A percentile compares a stretch with the other conserved stretches of the same genome.
Conservation (phyloP, 345 rosid species). For the Citrus maxima region DNA sequence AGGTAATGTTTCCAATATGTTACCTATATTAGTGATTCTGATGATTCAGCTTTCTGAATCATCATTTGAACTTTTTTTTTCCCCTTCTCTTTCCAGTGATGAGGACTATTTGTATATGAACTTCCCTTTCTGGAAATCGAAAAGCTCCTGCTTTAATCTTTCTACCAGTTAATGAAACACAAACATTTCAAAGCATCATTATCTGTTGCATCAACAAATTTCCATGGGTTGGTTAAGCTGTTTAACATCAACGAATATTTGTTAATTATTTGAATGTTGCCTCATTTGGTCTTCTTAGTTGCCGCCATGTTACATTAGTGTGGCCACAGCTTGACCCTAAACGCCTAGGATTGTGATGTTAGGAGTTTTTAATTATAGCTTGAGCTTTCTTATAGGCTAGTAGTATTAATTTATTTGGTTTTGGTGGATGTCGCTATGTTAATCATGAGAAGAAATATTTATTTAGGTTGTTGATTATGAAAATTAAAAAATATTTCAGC, state of each 20-base stretch:
- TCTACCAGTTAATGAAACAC: background rate
- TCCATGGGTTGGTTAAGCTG: background rate
- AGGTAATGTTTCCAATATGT: background rate
- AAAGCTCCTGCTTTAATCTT: background rate
- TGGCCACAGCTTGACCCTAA: background rate
- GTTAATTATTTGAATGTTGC: too few relatives aligned
- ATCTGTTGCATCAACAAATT: background rate
- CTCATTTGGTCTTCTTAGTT: background rate
- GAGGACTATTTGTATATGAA: slow-evolving; percentile 4
- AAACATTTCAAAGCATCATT: too few relatives aligned
- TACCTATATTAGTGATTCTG: background rate
- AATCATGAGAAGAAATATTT: too few relatives aligned
- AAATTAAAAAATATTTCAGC: too few relatives aligned
- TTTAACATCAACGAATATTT: background rate
- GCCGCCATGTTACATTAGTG: background rate
- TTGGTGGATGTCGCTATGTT: background rate
- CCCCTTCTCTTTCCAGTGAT: background rate
- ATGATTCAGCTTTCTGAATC: background rate
- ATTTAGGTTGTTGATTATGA: background rate
- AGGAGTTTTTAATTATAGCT: background rate
- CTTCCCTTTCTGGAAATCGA: background rate
- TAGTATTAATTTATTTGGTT: background rate
- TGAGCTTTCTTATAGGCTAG: background rate
- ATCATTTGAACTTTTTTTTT: background rate
- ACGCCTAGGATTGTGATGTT: background rate